Evolutionary conservation across 345 rosid genomes (phyloP), one percentile per base, ranked within the genome.

Genomic region (Citrus inodora): DNA sequence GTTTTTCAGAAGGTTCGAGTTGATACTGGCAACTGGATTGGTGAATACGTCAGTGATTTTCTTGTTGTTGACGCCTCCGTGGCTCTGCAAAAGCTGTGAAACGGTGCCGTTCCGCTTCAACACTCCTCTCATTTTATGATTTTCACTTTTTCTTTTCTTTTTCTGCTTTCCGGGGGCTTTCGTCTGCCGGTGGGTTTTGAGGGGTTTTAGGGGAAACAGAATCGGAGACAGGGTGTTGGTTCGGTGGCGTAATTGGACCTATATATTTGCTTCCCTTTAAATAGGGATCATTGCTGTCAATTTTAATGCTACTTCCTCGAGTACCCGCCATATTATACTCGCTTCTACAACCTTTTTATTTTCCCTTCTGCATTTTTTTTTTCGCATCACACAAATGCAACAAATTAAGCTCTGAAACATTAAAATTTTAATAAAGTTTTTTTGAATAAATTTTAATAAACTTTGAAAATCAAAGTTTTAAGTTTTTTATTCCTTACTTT

Each of bases 71-170:
- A 2, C 27, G 82, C 22, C 22, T 63, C 21, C 51, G 51, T 72
- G 76, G 76, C 64, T 22, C 74, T 76, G 82, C 8, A 86, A 28
- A 37, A 86, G 70, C 67, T 83, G 88, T 37, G 75, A 73, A 58
- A 85, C 38, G 75, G 51, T 82, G 9, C 83, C 80, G 67, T 77
- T 86, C 62, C 88, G 71, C 55, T 78, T 75, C 66, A 87, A 76
- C 40, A 83, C 82, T 25, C 83, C 88, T 75, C 85, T 80, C 97
- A 92, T 75, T 32, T 74, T 74, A 4, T 13, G 7, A 1, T 68
- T 42, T 40, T 37, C 8, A 10, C 1, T 32, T 3, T 63, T 33
- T 33, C 25, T 21, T 14, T 17, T 3, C 35, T 2, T 2, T 28
- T 14, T 6, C 8, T 38, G 42, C 42, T 38, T 38, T 38, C 42